A percentile compares a stretch with the other conserved stretches of the same genome.
These are phyloP conservation scores for Strobilomyces confusus DNA, from an alignment of 768 basidiomycete genomes.

Conservation along the genomic window DNA sequence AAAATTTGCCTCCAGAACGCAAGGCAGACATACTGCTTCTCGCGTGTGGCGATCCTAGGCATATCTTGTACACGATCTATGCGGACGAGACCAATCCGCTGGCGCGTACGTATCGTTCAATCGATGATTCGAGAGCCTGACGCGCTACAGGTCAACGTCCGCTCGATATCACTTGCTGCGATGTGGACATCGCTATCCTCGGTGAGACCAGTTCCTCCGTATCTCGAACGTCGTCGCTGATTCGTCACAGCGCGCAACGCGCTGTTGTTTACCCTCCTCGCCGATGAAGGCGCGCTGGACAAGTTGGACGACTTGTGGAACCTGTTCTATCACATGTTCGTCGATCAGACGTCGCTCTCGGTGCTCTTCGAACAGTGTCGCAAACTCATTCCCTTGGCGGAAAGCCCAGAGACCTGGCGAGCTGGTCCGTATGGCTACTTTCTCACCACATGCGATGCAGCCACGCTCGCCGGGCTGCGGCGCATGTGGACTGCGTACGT, in stretches of 20 bases:
- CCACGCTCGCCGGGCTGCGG: constrained; percentile 19
- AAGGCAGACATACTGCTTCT: constrained; percentile 40
- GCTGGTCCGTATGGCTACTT: constrained; percentile 26
- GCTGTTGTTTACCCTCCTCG: constrained; percentile 24
- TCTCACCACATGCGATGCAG: constrained; percentile 16
- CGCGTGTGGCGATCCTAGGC: constrained; percentile 54
- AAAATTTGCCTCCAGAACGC: constrained; percentile 43
- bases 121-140: background rate
- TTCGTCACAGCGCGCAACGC: constrained; percentile 24
- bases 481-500: constrained; percentile 22
- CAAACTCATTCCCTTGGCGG: constrained; percentile 22
- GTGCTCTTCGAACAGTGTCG: constrained; percentile 23
- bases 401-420: constrained; percentile 17
- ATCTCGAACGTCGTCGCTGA: background rate
- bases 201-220: constrained; percentile 10
- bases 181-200: constrained; percentile 25
- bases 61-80: constrained; percentile 46
- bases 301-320: constrained; percentile 21
- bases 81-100: constrained; percentile 7
- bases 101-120: constrained; percentile 1
- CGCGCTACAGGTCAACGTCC: constrained; percentile 7
- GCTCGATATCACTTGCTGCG: constrained; percentile 29
- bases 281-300: constrained; percentile 13
- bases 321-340: constrained; percentile 23
- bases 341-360: constrained; percentile 18